A percentile compares a stretch with the other conserved stretches of the same genome.
These are phyloP conservation scores for Chlorella sp. DNA, from an alignment of 139 green algal genomes.

Conservation along the genomic window DNA sequence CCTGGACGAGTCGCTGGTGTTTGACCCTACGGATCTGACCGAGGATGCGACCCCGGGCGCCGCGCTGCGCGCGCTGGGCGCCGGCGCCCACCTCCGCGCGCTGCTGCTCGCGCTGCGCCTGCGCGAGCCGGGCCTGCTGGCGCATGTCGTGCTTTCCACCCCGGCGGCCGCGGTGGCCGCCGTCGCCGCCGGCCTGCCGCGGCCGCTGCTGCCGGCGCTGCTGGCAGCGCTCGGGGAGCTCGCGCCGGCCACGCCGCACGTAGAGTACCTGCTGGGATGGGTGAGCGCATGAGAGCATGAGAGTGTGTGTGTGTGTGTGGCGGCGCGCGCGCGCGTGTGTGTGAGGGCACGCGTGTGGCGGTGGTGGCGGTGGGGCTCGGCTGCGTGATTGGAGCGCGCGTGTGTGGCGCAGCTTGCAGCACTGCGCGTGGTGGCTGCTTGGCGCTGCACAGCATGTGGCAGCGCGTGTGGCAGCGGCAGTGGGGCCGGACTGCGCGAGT, in stretches of 20 bases:
- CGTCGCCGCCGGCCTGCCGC: conserved; percentile 60
- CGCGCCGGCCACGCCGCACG: conserved; percentile 63
- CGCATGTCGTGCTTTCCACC: conserved; percentile 29
- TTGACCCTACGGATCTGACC: conserved; percentile 94
- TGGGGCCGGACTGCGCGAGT: too few species aligned
- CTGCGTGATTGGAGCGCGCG: too few species aligned
- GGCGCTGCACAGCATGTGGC: too few species aligned
- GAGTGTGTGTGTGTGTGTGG: too few species aligned
- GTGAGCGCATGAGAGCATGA: too few species aligned
- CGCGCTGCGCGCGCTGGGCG: conserved; percentile 46
- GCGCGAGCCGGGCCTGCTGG: conserved; percentile 63
- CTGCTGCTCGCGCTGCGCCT: conserved; percentile 84
- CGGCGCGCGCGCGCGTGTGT: too few species aligned
- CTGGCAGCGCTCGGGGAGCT: conserved; percentile 61
- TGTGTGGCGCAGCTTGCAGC: too few species aligned
- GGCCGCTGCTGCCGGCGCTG: conserved; percentile 47
- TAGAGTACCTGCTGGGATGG: conserved; percentile 86
- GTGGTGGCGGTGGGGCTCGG: too few species aligned
- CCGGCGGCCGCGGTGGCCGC: conserved; percentile 40
- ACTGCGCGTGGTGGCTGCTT: too few species aligned
- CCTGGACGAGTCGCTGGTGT: conserved; percentile 78
- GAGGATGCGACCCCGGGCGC: conserved; percentile 87
- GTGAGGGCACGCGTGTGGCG: too few species aligned
- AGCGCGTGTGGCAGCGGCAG: too few species aligned
- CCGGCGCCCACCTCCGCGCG: conserved; percentile 58